A percentile compares a stretch with the other conserved stretches of the same genome.
These are phyloP conservation scores for Pseudohyphozyma bogoriensis DNA, from an alignment of 768 basidiomycete species.

Conservation along the genomic window DNA sequence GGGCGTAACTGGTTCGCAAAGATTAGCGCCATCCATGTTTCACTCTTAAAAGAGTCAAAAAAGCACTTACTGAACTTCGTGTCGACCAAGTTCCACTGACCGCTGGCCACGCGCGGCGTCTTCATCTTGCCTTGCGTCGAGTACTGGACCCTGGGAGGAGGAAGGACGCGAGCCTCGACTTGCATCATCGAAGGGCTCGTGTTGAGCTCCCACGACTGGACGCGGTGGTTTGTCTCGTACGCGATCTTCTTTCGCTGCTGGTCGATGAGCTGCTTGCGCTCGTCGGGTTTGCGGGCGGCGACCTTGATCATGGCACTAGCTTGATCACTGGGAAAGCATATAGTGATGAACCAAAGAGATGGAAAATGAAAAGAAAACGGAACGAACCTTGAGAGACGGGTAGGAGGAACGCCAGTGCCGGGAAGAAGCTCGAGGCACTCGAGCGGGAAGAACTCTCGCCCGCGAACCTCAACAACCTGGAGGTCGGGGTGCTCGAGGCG, in stretches of 20 bases:
- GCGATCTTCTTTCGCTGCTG: background rate
- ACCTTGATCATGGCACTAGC: background rate
- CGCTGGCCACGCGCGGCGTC: constrained; percentile 5
- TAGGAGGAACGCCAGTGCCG: background rate
- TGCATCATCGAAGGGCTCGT: constrained; percentile 5
- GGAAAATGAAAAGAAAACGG: too few relatives aligned
- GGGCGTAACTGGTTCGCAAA: too few relatives aligned
- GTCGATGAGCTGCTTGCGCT: background rate
- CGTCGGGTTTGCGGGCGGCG: background rate
- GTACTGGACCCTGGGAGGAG: constrained; percentile 14
- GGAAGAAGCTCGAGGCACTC: constrained; percentile 19
- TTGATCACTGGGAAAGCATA: background rate
- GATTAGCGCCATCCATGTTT: too few relatives aligned
- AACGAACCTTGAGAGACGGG: too few relatives aligned
- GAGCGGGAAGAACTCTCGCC: constrained; percentile 16
- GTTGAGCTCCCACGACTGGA: constrained; percentile 12
- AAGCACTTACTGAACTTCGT: constrained; percentile 16
- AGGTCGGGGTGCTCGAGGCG: constrained; percentile 2
- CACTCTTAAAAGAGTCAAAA: too few relatives aligned
- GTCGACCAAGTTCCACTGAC: background rate
- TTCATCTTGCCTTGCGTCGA: background rate
- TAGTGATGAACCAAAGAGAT: too few relatives aligned
- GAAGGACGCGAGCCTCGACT: constrained; percentile 4
- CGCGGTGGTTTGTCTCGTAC: background rate
- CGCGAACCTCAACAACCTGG: constrained; percentile 15